Conservation (phyloP, 805 yeast species). For the Lipomyces chichibuensis region DNA sequence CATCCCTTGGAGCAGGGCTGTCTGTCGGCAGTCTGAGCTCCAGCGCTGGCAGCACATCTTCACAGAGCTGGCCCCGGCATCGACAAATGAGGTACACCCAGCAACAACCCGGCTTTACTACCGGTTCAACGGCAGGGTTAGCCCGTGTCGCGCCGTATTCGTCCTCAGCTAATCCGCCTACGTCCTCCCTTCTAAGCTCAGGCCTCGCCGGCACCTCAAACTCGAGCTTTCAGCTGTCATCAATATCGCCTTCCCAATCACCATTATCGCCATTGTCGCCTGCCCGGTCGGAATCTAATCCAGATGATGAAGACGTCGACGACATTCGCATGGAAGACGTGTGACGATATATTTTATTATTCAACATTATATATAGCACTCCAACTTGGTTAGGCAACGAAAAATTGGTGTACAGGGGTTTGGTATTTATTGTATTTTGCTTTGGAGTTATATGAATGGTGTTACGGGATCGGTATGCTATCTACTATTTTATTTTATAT, state of each 20-base stretch:
- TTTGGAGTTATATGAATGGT: background rate
- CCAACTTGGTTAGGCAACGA: background rate
- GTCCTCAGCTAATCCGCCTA: background rate
- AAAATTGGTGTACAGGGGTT: background rate
- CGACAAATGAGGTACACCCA: background rate
- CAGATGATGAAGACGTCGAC: background rate
- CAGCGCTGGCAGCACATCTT: background rate
- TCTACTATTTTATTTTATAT: background rate
- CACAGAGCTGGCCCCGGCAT: background rate
- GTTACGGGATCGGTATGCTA: background rate
- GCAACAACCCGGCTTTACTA: background rate
- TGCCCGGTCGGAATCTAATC: background rate
- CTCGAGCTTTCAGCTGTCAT: background rate
- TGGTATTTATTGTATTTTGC: background rate
- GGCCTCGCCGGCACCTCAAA: background rate
- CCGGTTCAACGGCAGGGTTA: background rate
- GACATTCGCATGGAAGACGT: background rate
- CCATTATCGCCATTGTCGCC: conserved; percentile 16
- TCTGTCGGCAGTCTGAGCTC: background rate
- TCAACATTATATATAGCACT: background rate
- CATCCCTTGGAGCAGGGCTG: background rate
- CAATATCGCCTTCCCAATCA: background rate
- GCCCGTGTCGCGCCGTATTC: background rate
- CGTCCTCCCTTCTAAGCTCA: background rate
- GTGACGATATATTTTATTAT: background rate